phyloP scores from a whole-genome alignment of 371 early-diverging fungal genomes.

The Haplosporangium sp. region DNA sequence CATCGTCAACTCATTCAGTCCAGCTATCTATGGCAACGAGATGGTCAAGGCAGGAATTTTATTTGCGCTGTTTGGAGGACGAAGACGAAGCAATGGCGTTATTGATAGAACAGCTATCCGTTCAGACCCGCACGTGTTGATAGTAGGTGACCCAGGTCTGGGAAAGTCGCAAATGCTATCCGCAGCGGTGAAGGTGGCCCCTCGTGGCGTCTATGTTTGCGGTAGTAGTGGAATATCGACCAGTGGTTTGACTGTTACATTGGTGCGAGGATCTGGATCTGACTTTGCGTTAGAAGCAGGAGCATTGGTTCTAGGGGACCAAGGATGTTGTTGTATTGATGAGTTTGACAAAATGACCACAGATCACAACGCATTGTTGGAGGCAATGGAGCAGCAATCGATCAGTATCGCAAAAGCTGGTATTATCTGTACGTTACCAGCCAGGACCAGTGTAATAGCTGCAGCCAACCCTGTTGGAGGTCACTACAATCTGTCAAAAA shows the following conservation, averaged over 20 bases:
- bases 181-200: constrained; percentile 88
- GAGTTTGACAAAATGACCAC: constrained; percentile 99
- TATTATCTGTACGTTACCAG: constrained; percentile 98
- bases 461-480: constrained; percentile 99
- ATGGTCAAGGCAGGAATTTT: constrained; percentile 89
- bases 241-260: constrained; percentile 84
- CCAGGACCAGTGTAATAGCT: constrained; percentile 95
- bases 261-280: constrained; percentile 77
- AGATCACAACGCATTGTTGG: constrained; percentile 99
- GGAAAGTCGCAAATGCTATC: constrained; percentile 95
- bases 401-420: constrained; percentile 99
- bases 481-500: constrained; percentile 85
- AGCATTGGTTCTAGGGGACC: constrained; percentile 99
- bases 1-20: constrained; percentile 91
- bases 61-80: constrained; percentile 93
- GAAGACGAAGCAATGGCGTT: constrained; percentile 77
- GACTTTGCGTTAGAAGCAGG: constrained; percentile 87
- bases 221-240: constrained; percentile 90
- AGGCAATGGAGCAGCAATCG: constrained; percentile 99
- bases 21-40: constrained; percentile 97
- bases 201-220: constrained; percentile 92
- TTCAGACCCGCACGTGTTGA: constrained; percentile 42
- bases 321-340: constrained; percentile 99
- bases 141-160: constrained; percentile 89
- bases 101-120: constrained; percentile 92